Base-by-base conservation (phyloP, 805 yeast genomes). In the Ogataea glucozyma region DNA sequence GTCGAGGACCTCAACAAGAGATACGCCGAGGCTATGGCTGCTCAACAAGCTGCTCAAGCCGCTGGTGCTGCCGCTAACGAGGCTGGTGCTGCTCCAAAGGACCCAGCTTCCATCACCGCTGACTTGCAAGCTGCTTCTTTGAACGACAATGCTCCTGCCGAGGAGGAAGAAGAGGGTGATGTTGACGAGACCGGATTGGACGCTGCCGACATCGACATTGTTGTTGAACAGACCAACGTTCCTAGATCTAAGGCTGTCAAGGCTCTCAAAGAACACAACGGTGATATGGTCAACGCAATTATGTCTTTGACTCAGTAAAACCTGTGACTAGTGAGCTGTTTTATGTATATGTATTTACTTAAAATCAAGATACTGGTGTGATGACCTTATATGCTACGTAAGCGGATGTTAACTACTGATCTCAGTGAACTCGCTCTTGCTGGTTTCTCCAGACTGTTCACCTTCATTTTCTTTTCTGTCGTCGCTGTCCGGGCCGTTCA, bases 231-330 rank as follows among this genome's bases (percentile, higher is more conserved):
- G 76, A 85, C 97, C 61, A 84, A 81, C 62, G 93, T 82, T 51
- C 78, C 96, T 43, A 83, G 89, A 75, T 81, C 79, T 60, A 87
- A 88, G 78, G 98, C 98, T 53, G 87, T 81, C 60, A 85, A 85
- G 70, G 96, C 97, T 58, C 78, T 93, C 69, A 85, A 77, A 68
- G 83, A 78, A 56, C 88, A 90, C 76, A 79, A 86, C 60, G 89
- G 90, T 69, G 98, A 93, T 69, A 83, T 93, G 72, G 97, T 93
- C 66, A 89, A 90, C 67, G 91, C 98, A 57, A 88, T 91, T 69
- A 88, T 91, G 96, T 81, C 85, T 53, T 75, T 85, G 42, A 57
- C 67, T 40, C 48, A 53, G 36, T 54, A 58, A 40, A 24, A 11
- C 21, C 20, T 17, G 32, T 13, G 32, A 30, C 21, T 9, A 30